phyloP scores from a whole-genome alignment of 345 rosid genomes.

The Brassica carinata region DNA sequence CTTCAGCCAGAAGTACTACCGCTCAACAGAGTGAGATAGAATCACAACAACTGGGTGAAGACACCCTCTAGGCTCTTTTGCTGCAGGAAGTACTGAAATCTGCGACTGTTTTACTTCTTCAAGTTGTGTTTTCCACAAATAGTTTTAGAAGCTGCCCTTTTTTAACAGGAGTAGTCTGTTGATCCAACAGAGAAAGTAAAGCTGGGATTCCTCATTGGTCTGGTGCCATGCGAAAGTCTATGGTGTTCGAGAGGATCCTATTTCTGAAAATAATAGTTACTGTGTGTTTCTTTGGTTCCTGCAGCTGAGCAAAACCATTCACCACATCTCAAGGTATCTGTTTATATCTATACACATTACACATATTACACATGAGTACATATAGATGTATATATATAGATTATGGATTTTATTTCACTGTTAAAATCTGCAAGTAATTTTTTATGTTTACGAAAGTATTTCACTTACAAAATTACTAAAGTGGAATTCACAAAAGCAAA shows the following conservation, averaged over 20 bases:
- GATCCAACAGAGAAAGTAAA: constrained; percentile 87
- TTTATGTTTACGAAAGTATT: not conserved
- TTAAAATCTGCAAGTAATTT: too few relatives aligned
- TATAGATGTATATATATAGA: too few relatives aligned
- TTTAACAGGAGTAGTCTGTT: constrained; percentile 55
- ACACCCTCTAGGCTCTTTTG: constrained; percentile 65
- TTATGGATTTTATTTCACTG: too few relatives aligned
- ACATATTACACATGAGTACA: too few relatives aligned
- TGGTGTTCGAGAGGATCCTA: constrained; percentile 94
- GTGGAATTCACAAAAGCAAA: not conserved
- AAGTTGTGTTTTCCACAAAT: constrained; percentile 12
- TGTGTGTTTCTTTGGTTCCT: too few relatives aligned
- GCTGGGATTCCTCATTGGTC: constrained; percentile 82
- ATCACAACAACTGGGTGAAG: constrained; percentile 57
- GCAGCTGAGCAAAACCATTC: too few relatives aligned
- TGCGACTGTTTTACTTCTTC: constrained; percentile 9
- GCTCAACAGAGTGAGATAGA: constrained; percentile 75
- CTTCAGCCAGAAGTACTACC: constrained; percentile 71
- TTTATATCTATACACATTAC: too few relatives aligned
- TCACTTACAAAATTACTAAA: not conserved
- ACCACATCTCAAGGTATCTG: too few relatives aligned
- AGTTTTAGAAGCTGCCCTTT: constrained; percentile 4
- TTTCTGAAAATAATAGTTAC: too few relatives aligned
- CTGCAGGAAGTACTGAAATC: constrained; percentile 46
- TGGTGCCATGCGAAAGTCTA: constrained; percentile 86